These are phyloP conservation scores for Lasiosphaeria ovina DNA, from an alignment of 495 filamentous ascomycete genomes.

Conservation along the genomic window DNA sequence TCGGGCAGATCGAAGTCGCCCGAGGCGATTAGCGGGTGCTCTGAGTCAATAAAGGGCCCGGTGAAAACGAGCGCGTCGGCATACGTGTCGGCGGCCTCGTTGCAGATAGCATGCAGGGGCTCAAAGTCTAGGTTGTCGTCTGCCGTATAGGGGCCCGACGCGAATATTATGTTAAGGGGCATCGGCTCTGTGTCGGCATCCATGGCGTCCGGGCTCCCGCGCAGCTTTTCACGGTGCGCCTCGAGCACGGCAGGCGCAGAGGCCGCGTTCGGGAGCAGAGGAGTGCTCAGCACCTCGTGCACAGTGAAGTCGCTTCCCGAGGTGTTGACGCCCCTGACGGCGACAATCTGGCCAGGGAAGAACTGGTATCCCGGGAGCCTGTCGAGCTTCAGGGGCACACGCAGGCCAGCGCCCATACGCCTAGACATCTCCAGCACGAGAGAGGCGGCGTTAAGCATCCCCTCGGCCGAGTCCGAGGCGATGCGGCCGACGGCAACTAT, in stretches of 20 bases:
- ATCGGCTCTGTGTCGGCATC: constrained; percentile 51
- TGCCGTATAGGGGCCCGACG: constrained; percentile 85
- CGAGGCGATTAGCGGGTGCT: constrained; percentile 83
- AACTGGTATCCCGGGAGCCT: constrained; percentile 70
- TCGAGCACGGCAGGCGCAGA: constrained; percentile 61
- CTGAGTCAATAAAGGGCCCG: constrained; percentile 86
- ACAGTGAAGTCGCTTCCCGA: constrained; percentile 82
- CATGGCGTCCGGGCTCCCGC: constrained; percentile 58
- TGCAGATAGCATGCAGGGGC: constrained; percentile 75
- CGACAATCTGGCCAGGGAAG: constrained; percentile 94
- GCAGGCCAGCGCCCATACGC: constrained; percentile 74
- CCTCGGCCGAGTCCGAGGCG: constrained; percentile 77
- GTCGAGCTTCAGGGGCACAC: constrained; percentile 76
- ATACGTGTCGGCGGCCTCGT: constrained; percentile 66
- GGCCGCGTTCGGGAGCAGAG: constrained; percentile 66
- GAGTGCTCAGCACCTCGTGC: constrained; percentile 69
- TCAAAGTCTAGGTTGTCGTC: constrained; percentile 90
- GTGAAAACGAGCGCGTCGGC: constrained; percentile 78
- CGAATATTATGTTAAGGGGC: constrained; percentile 73
- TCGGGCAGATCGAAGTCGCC: constrained; percentile 90
- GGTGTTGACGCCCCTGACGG: constrained; percentile 80
- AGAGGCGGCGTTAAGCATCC: constrained; percentile 78
- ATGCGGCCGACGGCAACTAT: constrained; percentile 90
- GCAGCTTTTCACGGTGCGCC: constrained; percentile 61
- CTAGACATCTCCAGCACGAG: constrained; percentile 85